Base-by-base conservation (phyloP, 768 basidiomycete genomes). In the Clitopilus passeckerianus region DNA sequence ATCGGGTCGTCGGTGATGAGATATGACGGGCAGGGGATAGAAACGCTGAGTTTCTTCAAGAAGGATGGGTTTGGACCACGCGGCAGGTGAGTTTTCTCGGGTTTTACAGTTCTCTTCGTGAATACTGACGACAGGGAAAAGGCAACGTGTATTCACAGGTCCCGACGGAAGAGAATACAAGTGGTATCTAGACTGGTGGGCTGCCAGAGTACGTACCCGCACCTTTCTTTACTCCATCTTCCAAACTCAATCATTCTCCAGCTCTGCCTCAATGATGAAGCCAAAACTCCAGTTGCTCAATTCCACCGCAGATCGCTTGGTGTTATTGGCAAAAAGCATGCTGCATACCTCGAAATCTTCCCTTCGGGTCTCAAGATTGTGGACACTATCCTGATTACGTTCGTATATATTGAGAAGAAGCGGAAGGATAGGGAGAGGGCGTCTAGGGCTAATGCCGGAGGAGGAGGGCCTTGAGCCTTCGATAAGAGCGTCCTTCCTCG, bases 1-100 rank as follows among this genome's bases (percentile, higher is more conserved):
- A 34, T 74, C 3, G 64, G 64, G 15, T 66, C 74, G 1, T 67
- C 72, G 7, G 68, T 57, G 41, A 67, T 77, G 33, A 67, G 68
- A 4, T 67, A 71, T 22, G 57, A 64, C 2, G 73, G 68, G 5
- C 54, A 56, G 16, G 70, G 67, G 14, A 59, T 73, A 53, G 58
- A 60, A 9, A 67, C 70, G 1, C 58, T 59, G 30, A 59, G 61
- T 1, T 74, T 71, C 50, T 66, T 70, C 52, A 59, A 60, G 53
- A 70, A 62, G 59, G 53, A 54, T 10, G 64, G 64, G 10, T 66
- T 59, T 59, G 64, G 62, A 0, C 53, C 55, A 18, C 65, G 62
- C 57, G 70, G 68, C 24, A 59, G 65, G 70, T 69, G 37, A 56
- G 65, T 56, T 12, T 33, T 50, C 46, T 50, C 3, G 20, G 46